These are phyloP conservation scores for Carex pumila DNA, from an alignment of 176 grass and related monocot species.

Conservation along the genomic window DNA sequence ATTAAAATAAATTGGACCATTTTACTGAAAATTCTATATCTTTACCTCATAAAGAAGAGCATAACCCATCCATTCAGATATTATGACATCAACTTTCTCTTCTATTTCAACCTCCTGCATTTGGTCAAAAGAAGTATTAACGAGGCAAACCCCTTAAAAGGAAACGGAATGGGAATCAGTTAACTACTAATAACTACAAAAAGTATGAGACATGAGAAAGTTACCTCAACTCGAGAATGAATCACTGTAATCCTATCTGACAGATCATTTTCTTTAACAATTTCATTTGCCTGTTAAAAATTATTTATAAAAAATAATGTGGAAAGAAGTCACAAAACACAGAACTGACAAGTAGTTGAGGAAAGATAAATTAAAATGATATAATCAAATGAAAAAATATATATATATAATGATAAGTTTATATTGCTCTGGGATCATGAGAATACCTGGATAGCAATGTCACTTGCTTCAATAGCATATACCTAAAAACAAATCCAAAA, in stretches of 20 bases:
- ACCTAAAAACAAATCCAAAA: slow-evolving; percentile 39
- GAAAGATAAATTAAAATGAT: background rate
- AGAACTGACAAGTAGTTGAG: slow-evolving; percentile 8
- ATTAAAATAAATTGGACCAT: background rate
- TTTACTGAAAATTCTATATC: background rate
- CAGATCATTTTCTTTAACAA: slow-evolving; percentile 72
- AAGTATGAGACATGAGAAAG: slow-evolving; percentile 23
- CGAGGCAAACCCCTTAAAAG: background rate
- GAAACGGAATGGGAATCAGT: slow-evolving; percentile 1
- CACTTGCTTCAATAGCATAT: slow-evolving; percentile 80
- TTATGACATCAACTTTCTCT: slow-evolving; percentile 90
- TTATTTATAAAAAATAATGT: background rate
- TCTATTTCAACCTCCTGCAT: slow-evolving; percentile 65
- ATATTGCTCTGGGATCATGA: background rate
- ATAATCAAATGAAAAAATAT: background rate
- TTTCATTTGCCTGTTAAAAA: slow-evolving; percentile 54
- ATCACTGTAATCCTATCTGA: slow-evolving; percentile 60
- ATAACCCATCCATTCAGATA: slow-evolving; percentile 99
- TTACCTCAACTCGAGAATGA: slow-evolving; percentile 88
- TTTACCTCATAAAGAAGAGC: slow-evolving; percentile 87
- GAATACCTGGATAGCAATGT: slow-evolving; percentile 74
- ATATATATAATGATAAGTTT: background rate
- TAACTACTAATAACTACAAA: background rate
- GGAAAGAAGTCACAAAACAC: background rate
- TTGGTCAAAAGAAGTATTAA: slow-evolving; percentile 10